Percentiles rank a stretch among this genome's conserved stretches.
These are phyloP conservation scores for Colletotrichum sp. DNA, from an alignment of 2,329 filamentous ascomycete genomes.

Conservation along the genomic window DNA sequence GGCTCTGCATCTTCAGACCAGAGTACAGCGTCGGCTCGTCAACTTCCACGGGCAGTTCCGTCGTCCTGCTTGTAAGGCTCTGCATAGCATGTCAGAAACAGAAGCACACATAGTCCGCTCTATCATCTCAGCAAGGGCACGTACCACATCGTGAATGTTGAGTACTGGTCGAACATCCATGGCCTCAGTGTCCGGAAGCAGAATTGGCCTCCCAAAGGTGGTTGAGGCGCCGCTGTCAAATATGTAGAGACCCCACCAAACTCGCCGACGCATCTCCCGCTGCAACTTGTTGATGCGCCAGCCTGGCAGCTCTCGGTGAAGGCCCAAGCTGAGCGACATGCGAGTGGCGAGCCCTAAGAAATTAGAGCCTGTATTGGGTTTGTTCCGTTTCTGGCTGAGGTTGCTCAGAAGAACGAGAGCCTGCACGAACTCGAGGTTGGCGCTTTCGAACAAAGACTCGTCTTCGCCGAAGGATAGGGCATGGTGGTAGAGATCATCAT, in stretches of 20 bases:
- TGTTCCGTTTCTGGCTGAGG: conserved; percentile 51
- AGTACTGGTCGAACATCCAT: conserved; percentile 34
- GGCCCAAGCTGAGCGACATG: conserved; percentile 51
- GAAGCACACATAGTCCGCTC: neutral
- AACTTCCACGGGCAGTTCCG: conserved; percentile 25
- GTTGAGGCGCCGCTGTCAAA: conserved; percentile 52
- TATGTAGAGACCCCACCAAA: conserved; percentile 49
- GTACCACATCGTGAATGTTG: conserved; percentile 31
- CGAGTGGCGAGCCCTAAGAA: conserved; percentile 50
- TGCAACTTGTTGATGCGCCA: conserved; percentile 27
- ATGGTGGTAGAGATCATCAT: conserved; percentile 33
- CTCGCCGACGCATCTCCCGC: conserved; percentile 41
- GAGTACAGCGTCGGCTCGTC: conserved; percentile 30
- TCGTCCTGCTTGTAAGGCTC: conserved; percentile 28
- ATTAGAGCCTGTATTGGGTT: conserved; percentile 54
- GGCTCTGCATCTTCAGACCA: conserved; percentile 30
- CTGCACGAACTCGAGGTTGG: conserved; percentile 35
- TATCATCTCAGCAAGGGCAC: neutral
- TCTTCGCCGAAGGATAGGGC: conserved; percentile 31
- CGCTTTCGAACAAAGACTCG: conserved; percentile 35
- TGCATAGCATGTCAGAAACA: neutral
- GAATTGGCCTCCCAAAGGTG: conserved; percentile 40
- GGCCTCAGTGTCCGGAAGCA: conserved; percentile 29
- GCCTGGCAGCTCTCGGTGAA: conserved; percentile 46
- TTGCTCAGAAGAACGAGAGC: conserved; percentile 37